These are phyloP conservation scores for Cicer cuneatum DNA, from an alignment of 306 rosid species.

Conservation along the genomic window DNA sequence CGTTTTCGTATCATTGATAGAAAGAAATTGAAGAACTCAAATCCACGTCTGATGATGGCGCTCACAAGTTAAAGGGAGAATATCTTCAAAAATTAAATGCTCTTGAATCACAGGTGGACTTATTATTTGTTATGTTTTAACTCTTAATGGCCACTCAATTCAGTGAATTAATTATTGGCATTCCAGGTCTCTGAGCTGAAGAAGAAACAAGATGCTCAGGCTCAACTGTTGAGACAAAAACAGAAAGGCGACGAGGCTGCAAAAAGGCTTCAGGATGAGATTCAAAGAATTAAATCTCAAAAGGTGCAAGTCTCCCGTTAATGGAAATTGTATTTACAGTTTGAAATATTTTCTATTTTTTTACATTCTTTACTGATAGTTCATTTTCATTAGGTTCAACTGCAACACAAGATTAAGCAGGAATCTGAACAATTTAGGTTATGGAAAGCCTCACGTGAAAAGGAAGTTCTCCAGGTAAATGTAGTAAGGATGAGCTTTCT, in stretches of 20 bases:
- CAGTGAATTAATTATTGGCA: slow-evolving; percentile 41
- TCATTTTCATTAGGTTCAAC: slow-evolving; percentile 71
- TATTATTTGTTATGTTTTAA: slow-evolving; percentile 11
- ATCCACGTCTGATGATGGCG: slow-evolving; percentile 79
- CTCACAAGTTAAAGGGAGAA: slow-evolving; percentile 83
- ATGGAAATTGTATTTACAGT: slow-evolving; percentile 8
- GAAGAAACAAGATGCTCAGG: slow-evolving; percentile 97
- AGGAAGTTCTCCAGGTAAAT: slow-evolving; percentile 97
- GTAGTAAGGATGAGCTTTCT: neutral
- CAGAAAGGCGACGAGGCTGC: slow-evolving; percentile 96
- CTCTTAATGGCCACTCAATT: slow-evolving; percentile 31
- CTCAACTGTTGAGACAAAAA: slow-evolving; percentile 87
- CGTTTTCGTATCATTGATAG: slow-evolving; percentile 48
- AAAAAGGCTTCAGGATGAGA: slow-evolving; percentile 86
- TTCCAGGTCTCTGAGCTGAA: slow-evolving; percentile 84
- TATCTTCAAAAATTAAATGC: slow-evolving; percentile 89
- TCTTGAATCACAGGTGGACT: slow-evolving; percentile 85
- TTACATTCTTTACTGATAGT: neutral
- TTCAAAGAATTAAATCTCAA: slow-evolving; percentile 91
- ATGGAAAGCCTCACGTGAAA: slow-evolving; percentile 95
- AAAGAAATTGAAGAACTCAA: slow-evolving; percentile 85
- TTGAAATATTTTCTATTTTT: neutral
- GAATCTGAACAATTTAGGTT: slow-evolving; percentile 94
- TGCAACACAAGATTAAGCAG: slow-evolving; percentile 95
- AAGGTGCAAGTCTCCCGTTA: slow-evolving; percentile 57